Conservation (phyloP, 768 basidiomycete genomes). For the Amanita pseudoporphyria region DNA sequence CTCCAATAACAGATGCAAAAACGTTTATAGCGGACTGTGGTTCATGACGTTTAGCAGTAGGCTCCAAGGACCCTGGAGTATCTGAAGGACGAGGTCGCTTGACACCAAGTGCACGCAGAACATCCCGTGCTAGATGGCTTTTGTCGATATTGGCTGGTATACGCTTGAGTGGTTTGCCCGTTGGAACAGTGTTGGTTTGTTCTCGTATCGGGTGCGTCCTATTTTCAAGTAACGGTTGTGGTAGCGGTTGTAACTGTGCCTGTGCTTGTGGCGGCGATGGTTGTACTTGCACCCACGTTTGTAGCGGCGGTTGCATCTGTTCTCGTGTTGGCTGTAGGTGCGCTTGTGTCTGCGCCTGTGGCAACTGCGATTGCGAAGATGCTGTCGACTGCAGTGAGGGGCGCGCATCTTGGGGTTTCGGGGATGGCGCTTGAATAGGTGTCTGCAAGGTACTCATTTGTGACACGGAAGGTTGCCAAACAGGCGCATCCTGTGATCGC, state of each 20-base stretch:
- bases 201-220: background rate
- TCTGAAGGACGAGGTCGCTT: conserved; percentile 1
- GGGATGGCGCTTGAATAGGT: background rate
- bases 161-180: background rate
- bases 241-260: background rate
- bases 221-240: background rate
- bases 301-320: background rate
- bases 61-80: background rate
- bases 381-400: no score
- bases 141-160: conserved; percentile 3
- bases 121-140: conserved; percentile 43
- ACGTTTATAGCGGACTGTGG: background rate
- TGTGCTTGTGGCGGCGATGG: background rate
- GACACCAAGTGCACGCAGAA: conserved; percentile 40
- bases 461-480: background rate
- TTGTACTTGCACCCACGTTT: no score
- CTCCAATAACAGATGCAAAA: background rate
- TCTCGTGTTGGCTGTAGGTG: no score
- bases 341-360: background rate
- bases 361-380: background rate
- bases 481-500: background rate
- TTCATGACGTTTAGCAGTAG: background rate
- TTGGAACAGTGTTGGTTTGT: background rate
- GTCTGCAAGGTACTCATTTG: background rate
- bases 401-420: background rate